Evolutionary conservation across 495 filamentous ascomycete genomes (phyloP), one percentile per base, ranked within the genome.

Genomic region (Aspergillus olivimuriae): DNA sequence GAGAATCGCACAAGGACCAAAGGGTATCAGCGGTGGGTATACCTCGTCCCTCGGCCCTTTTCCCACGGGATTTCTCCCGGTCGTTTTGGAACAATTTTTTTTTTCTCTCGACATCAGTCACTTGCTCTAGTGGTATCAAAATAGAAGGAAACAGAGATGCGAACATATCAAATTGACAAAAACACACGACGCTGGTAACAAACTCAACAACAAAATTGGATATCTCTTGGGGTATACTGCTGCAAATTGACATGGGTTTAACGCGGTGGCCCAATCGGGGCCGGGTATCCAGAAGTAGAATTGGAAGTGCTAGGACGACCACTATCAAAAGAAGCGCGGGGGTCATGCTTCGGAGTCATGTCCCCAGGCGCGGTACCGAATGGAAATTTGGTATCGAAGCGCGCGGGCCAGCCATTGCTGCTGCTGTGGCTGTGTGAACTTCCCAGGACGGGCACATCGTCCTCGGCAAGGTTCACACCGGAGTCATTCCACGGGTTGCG

Each of bases 401-500:
- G 68, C 62, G 69, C 53, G 69, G 74, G 72, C 84, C 84, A 78
- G 63, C 75, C 73, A 61, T 83, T 81, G 60, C 68, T 65, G 57
- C 75, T 78, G 62, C 74, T 74, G 55, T 74, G 73, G 60, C 75
- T 80, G 61, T 68, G 72, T 49, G 65, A 65, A 43, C 63, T 72
- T 20, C 75, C 70, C 68, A 83, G 79, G 47, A 76, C 77, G 56
- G 81, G 77, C 53, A 72, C 62, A 44, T 90, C 87, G 37, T 94
- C 88, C 56, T 95, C 88, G 47, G 86, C 72, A 51, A 96, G 83
- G 58, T 94, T 94, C 57, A 96, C 85, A 46, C 88, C 90, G 51
- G 85, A 90, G 66, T 96, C 90, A 60, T 95, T 94, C 90, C 90
- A 96, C 50, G 89, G 89, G 65, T 95, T 94, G 58, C 89, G 86